A percentile compares a stretch with the other conserved stretches of the same genome.
Conservation (phyloP, 176 grass and related monocot species). For the Oryza meyeriana region DNA sequence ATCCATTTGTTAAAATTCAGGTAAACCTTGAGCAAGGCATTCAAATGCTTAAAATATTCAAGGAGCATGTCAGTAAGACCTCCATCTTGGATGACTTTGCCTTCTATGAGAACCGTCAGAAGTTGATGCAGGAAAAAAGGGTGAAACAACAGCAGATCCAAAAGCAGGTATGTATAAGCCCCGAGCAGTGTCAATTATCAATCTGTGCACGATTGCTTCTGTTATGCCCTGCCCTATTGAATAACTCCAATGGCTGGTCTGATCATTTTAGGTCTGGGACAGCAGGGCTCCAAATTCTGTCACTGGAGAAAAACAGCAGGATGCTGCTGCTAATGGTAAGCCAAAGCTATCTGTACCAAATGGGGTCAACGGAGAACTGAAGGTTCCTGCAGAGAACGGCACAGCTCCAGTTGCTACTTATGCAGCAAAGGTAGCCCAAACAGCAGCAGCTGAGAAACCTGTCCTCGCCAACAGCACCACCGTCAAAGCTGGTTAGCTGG, state of each 20-base stretch:
- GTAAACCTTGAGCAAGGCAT: slow-evolving; percentile 85
- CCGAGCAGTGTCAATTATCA: neutral
- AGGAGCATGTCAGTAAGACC: slow-evolving; percentile 74
- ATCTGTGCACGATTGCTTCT: neutral
- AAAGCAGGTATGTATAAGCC: slow-evolving; percentile 50
- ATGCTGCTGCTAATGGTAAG: slow-evolving; percentile 33
- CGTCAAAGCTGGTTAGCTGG: slow-evolving; percentile 43
- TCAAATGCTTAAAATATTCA: slow-evolving; percentile 94
- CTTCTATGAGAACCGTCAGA: slow-evolving; percentile 94
- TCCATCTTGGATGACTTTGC: slow-evolving; percentile 84
- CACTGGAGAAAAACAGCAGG: slow-evolving; percentile 48
- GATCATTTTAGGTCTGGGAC: slow-evolving; percentile 63
- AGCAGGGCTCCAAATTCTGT: slow-evolving; percentile 38
- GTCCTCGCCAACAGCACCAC: slow-evolving; percentile 24
- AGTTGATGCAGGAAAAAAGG: slow-evolving; percentile 84
- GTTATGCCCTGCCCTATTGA: neutral
- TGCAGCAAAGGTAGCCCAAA: slow-evolving; percentile 43
- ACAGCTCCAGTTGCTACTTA: slow-evolving; percentile 25
- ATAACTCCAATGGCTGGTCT: neutral
- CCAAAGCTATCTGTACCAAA: slow-evolving; percentile 43
- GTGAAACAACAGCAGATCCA: slow-evolving; percentile 70
- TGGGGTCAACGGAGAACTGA: slow-evolving; percentile 43
- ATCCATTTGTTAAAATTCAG: slow-evolving; percentile 26
- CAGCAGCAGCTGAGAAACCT: slow-evolving; percentile 29
- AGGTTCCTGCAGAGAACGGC: slow-evolving; percentile 45